Base-by-base conservation (phyloP, 306 rosid species). In the Vigna mungo region DNA sequence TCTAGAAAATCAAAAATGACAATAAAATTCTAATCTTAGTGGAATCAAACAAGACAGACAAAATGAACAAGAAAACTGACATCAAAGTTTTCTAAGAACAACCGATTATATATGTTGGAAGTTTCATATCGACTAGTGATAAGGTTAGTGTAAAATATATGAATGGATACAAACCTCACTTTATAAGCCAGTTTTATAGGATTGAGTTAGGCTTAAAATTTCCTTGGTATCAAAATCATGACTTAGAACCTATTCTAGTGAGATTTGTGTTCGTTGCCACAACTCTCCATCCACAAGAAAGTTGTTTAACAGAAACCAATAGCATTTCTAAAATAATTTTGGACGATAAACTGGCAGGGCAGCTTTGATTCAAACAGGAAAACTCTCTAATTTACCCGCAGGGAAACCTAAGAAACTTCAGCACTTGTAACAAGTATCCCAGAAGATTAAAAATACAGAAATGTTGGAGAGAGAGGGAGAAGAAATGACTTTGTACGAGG, bases 1-100 rank as follows among this genome's bases (percentile, higher is more conserved):
- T 72, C 61, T 17, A 80, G 41, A 9, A 23, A n/a, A 62, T 34
- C 25, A 11, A 62, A n/a, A 49, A 60, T 74, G 70, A 20, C 32
- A 53, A 39, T 34, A 48, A 23, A 36, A 58, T 63, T 13, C 16
- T 14, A 68, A 58, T 21, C 46, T 46, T 20, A 14, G 52, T 34
- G 11, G 43, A 78, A 69, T 21, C 53, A 58, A 59, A 15, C 25
- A 68, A 9, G 16, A 14, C 60, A 32, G 21, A 41, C 52, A 58
- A 71, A 46, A 71, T 52, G 32, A 54, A 68, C 21, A 55, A 43
- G 14, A 13, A 68, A 30, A 69, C 49, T 34, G 5, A 77, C 25
- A 66, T 66, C 51, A 20, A 76, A 51, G 55, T 65, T 49, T 37
- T 20, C 11, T 66, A 48, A 36, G 18, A 59, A 30, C 69, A 58